Conservation (phyloP, 1,284 basidiomycete genomes). For the Moesziomyces sp. region DNA sequence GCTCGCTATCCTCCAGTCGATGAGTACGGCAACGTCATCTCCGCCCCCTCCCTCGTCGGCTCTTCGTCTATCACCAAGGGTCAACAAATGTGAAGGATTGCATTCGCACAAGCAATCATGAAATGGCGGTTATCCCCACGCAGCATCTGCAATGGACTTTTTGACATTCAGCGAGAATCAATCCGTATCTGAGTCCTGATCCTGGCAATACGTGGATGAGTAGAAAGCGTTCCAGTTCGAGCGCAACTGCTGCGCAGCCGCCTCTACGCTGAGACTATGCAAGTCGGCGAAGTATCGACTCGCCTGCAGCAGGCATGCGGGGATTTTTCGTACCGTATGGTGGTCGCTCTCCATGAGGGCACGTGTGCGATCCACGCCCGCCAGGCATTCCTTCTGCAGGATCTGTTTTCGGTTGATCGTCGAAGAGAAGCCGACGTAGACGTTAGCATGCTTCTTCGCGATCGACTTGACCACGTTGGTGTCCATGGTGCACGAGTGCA, state of each 20-base stretch:
- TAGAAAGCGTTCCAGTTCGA: constrained; percentile 35
- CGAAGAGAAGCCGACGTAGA: constrained; percentile 62
- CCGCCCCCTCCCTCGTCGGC: neutral
- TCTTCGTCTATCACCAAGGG: neutral
- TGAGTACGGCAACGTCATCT: constrained; percentile 20
- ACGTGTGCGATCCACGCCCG: constrained; percentile 30
- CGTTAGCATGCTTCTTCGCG: constrained; percentile 51
- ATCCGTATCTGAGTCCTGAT: constrained; percentile 5
- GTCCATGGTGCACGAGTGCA: constrained; percentile 64
- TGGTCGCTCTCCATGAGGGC: constrained; percentile 60
- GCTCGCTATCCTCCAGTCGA: constrained; percentile 40
- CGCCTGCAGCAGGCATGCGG: constrained; percentile 20
- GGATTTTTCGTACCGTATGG: constrained; percentile 49
- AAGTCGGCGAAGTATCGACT: constrained; percentile 33
- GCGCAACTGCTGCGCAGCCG: constrained; percentile 25
- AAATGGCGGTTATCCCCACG: neutral
- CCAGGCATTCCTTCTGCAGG: constrained; percentile 37
- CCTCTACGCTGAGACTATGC: constrained; percentile 7
- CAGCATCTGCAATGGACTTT: neutral
- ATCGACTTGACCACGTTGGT: constrained; percentile 50
- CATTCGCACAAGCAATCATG: neutral
- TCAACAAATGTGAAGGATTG: constrained; percentile 3
- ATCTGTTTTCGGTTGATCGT: constrained; percentile 60
- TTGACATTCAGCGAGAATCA: neutral
- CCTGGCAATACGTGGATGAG: neutral